Evolutionary conservation across 2,329 filamentous ascomycete genomes (phyloP).

Genomic region (Fusarium stilboides): DNA sequence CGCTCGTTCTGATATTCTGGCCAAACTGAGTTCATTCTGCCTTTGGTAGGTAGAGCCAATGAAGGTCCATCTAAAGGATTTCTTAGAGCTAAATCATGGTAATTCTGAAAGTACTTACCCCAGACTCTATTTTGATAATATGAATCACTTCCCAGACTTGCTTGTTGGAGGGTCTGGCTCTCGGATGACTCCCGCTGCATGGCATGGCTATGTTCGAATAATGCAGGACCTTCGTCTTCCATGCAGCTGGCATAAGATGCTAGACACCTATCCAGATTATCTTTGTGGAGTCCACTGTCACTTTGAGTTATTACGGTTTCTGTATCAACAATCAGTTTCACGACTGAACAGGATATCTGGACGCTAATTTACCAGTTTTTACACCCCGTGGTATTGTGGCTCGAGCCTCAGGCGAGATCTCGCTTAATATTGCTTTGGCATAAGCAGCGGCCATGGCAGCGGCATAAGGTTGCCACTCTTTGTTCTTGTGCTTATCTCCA

Average conservation of each 20-base stretch:
- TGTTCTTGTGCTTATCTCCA: constrained; percentile 53
- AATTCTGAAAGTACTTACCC: neutral
- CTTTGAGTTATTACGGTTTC: neutral
- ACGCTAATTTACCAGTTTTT: neutral
- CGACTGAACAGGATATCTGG: too few species aligned
- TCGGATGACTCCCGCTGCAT: too few species aligned
- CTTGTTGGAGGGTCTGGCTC: neutral
- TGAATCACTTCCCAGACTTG: neutral
- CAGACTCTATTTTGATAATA: neutral
- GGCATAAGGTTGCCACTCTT: constrained; percentile 55
- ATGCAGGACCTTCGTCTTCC: too few species aligned
- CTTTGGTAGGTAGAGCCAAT: neutral
- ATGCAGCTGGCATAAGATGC: neutral
- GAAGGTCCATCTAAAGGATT: neutral
- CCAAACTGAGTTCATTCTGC: neutral
- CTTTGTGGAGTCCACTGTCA: neutral
- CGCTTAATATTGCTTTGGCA: constrained; percentile 22
- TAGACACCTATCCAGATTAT: neutral
- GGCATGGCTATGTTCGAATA: too few species aligned
- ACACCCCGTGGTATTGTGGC: neutral
- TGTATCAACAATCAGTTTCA: neutral
- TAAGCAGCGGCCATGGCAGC: constrained; percentile 52
- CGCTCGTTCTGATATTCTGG: neutral
- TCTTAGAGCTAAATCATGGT: neutral
- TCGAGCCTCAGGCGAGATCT: neutral